Evolutionary conservation across 805 yeast genomes (phyloP).

Genomic region (Sugiyamaella qingdaonensis): DNA sequence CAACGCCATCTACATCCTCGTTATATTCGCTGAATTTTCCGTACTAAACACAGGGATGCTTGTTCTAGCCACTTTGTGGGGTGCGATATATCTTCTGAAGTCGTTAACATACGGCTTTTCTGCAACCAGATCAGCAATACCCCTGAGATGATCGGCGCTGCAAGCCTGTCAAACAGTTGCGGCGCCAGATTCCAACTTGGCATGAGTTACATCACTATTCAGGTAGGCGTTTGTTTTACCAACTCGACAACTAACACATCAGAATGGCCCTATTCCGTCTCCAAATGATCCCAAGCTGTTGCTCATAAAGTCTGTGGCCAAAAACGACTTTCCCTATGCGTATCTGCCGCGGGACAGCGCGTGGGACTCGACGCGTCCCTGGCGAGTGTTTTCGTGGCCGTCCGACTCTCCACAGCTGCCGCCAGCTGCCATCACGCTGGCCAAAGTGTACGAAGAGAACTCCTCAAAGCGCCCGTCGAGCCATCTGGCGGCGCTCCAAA

Average conservation of each 20-base stretch:
- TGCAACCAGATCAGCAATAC: no score
- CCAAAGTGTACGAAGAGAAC: constrained; percentile 12
- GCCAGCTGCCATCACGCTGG: constrained; percentile 5
- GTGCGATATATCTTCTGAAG: no score
- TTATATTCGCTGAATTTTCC: no score
- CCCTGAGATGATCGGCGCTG: background rate
- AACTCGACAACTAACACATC: background rate
- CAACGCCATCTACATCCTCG: no score
- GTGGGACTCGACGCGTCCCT: constrained; percentile 11
- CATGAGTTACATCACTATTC: constrained; percentile 1
- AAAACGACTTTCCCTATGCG: constrained; percentile 6
- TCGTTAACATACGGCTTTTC: no score
- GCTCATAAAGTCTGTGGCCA: constrained; percentile 9
- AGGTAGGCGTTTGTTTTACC: background rate
- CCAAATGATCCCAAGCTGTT: background rate
- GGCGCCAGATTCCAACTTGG: background rate
- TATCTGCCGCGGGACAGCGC: constrained; percentile 12
- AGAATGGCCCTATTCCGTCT: background rate
- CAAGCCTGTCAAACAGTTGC: background rate
- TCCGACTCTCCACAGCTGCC: constrained; percentile 1
- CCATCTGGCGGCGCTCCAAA: constrained; percentile 17
- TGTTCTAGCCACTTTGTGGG: no score
- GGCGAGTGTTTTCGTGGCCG: constrained; percentile 7
- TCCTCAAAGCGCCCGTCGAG: constrained; percentile 4
- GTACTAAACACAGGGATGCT: no score